phyloP scores from a whole-genome alignment of 345 rosid species.

The Brassica incana region DNA sequence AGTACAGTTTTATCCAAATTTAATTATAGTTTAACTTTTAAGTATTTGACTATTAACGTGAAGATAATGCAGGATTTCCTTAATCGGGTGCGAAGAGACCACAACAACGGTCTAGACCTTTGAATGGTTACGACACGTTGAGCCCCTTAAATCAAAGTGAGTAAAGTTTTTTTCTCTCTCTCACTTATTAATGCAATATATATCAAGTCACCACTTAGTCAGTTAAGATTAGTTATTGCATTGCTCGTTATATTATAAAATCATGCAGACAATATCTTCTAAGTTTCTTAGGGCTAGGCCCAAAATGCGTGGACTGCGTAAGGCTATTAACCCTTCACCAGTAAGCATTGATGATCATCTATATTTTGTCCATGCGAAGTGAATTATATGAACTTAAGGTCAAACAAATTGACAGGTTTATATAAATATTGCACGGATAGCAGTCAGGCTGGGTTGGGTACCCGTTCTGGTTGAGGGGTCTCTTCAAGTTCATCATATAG shows the following conservation, averaged over 20 bases:
- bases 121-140: slow-evolving; percentile 91
- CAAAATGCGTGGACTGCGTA: slow-evolving; percentile 98
- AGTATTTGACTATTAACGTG: slow-evolving; percentile 19
- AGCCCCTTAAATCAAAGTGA: slow-evolving; percentile 91
- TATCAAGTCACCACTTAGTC: no score
- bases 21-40: not conserved
- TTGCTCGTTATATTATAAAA: not conserved
- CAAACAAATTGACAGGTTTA: slow-evolving; percentile 63
- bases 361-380: not conserved
- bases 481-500: slow-evolving; percentile 89
- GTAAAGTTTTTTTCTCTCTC: not conserved
- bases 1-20: slow-evolving; percentile 42
- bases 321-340: slow-evolving; percentile 90
- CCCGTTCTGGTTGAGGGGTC: slow-evolving; percentile 95
- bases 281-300: slow-evolving; percentile 77
- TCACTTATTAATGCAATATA: not conserved
- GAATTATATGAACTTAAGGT: slow-evolving; percentile 20
- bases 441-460: slow-evolving; percentile 98
- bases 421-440: slow-evolving; percentile 97
- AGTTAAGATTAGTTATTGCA: not conserved
- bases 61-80: slow-evolving; percentile 73
- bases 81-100: slow-evolving; percentile 62
- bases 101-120: slow-evolving; percentile 60
- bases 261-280: slow-evolving; percentile 73
- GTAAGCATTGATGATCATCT: slow-evolving; percentile 47